Evolutionary conservation across 78 protist genomes (phyloP), one percentile per base, ranked within the genome.

Genomic region (Cavenderia fasciculata): DNA sequence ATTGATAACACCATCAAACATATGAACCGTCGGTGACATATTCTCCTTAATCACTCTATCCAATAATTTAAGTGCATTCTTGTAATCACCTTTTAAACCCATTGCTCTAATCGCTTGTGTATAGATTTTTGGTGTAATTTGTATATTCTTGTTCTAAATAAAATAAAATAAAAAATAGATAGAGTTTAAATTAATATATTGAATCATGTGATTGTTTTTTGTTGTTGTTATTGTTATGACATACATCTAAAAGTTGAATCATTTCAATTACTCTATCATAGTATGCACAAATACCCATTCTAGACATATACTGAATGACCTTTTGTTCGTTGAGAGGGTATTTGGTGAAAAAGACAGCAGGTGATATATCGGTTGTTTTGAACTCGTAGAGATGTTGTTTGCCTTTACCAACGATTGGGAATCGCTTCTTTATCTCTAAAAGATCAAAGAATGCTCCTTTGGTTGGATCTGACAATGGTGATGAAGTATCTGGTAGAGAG

Each of bases 381-480:
- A 68, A 56, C 4, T 56, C 49, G 33, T 82, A 68, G 21, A 82
- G 68, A 57, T 82, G 89, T 56, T 65, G 65, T 43, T 82, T 82
- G 21, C 70, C 46, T 68, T 82, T 82, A 16, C 78, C 89, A 23
- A 47, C 27, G 23, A 82, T 82, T 52, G 76, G 77, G 29, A 25
- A 19, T 41, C 3, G 1, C 2, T 57, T 69, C 18, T 38, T 10
- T 14, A 16, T 21, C 16, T 29, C 40, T 29, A 82, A 16, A 29
- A 52, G 36, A 16, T 68, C 52, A 34, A 54, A 82, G 0, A 23
- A 36, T 11, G 52, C 89, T 33, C 74, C 46, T 68, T 68, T 66
- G 11, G 89, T 65, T 27, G 57, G 34, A 68, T 82, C 89, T 16
- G 78, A 68, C 18, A 82, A 49, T 68, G 89, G 89, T 56, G 89